Evolutionary conservation across 2,329 filamentous ascomycete genomes (phyloP).

Genomic region (Colletotrichum siamense): DNA sequence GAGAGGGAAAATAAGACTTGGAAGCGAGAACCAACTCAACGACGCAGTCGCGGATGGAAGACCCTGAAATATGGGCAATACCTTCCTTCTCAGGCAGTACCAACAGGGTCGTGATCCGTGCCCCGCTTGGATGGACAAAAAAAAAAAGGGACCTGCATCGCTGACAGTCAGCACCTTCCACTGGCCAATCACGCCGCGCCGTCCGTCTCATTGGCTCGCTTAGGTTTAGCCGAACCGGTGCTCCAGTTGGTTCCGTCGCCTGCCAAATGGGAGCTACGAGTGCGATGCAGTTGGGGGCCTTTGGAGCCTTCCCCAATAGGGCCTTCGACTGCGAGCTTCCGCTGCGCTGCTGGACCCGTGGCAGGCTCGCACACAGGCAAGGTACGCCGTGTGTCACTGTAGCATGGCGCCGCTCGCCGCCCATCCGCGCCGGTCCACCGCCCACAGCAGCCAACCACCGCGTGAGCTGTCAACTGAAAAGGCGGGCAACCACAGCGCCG

Average conservation of each 20-base stretch:
- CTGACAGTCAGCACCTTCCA: background rate
- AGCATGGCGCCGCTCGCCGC: background rate
- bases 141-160: background rate
- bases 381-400: background rate
- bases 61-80: background rate
- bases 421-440: background rate
- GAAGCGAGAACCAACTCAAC: background rate
- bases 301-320: background rate
- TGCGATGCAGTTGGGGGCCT: background rate
- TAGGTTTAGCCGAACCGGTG: background rate
- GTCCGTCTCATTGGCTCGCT: conserved; percentile 10
- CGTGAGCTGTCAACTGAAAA: background rate
- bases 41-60: background rate
- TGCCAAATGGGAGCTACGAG: background rate
- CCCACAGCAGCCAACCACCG: background rate
- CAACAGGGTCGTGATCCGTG: background rate
- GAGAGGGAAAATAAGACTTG: background rate
- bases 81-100: background rate
- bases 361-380: background rate
- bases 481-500: background rate
- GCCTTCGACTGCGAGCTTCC: background rate
- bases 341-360: background rate
- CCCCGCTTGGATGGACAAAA: background rate
- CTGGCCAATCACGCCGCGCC: background rate
- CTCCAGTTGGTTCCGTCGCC: background rate